Percentiles rank a stretch among this genome's conserved stretches.
Conservation (phyloP, 139 green algal genomes). For the Chlamydomonas incerta region DNA sequence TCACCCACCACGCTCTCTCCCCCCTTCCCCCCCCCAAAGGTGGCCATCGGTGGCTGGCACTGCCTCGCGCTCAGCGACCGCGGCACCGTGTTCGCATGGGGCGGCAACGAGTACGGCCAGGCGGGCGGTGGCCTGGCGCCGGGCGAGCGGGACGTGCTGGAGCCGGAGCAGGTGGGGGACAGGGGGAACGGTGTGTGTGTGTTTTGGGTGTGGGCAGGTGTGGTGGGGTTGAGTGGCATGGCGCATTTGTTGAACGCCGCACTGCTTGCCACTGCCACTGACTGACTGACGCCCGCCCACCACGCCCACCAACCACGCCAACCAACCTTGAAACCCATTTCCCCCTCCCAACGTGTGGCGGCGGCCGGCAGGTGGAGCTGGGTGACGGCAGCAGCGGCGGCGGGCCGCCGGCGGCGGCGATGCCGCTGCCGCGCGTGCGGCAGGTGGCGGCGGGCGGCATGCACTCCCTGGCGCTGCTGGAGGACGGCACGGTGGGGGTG, state of each 20-base stretch:
- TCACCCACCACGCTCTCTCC: too few species aligned
- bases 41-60: slow-evolving; percentile 94
- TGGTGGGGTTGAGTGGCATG: background rate
- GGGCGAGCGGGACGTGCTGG: slow-evolving; percentile 68
- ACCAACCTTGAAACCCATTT: too few species aligned
- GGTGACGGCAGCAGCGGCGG: background rate
- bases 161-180: slow-evolving; percentile 47
- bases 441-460: slow-evolving; percentile 92
- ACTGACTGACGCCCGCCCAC: too few species aligned
- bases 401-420: too few species aligned
- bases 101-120: slow-evolving; percentile 96
- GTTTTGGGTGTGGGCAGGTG: background rate
- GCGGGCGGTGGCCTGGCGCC: slow-evolving; percentile 14
- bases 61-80: slow-evolving; percentile 77
- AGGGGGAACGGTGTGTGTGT: background rate
- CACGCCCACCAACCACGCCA: too few species aligned
- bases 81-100: slow-evolving; percentile 71
- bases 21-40: slow-evolving; percentile 61
- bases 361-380: background rate
- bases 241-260: too few species aligned
- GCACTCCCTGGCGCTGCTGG: slow-evolving; percentile 90
- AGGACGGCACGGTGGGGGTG: slow-evolving; percentile 42
- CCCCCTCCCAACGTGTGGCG: too few species aligned
- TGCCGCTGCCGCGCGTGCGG: slow-evolving; percentile 34
- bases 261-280: too few species aligned